Percentiles rank a stretch among this genome's conserved stretches.
phyloP scores from a whole-genome alignment of 305 asterid species.

The Solanum aculeatissimum region DNA sequence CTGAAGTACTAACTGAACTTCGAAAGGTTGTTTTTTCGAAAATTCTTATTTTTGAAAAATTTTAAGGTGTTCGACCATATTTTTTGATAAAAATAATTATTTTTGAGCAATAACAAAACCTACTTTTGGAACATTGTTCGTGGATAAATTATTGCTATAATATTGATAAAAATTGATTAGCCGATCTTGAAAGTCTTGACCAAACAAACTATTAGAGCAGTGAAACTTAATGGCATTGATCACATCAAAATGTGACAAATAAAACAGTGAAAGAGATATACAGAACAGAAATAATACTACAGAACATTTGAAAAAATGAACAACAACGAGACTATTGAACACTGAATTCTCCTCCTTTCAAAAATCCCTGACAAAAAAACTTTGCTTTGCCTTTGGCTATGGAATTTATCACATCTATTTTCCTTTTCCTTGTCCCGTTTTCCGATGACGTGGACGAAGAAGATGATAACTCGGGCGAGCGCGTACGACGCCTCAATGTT shows the following conservation, averaged over 20 bases:
- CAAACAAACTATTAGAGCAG: too few species aligned
- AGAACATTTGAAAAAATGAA: background rate
- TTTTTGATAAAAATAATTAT: too few species aligned
- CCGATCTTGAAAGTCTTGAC: background rate
- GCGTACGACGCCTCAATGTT: slow-evolving; percentile 5
- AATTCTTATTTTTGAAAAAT: background rate
- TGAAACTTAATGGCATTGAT: background rate
- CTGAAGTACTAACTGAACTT: background rate
- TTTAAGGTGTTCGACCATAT: background rate
- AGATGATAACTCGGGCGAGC: background rate
- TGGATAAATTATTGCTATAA: background rate
- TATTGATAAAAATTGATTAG: background rate
- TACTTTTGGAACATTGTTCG: background rate
- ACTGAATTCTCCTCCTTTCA: background rate
- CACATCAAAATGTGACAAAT: background rate
- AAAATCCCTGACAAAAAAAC: background rate
- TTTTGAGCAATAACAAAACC: too few species aligned
- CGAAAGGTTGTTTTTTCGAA: too few species aligned
- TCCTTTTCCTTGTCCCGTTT: background rate
- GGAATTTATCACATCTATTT: background rate
- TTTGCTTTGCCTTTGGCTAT: background rate
- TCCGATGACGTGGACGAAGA: background rate
- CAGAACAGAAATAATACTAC: background rate
- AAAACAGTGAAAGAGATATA: background rate
- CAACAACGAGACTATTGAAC: background rate